Evolutionary conservation across 208 protist species (phyloP).

Genomic region (Acanthamoeba lugdunensis): DNA sequence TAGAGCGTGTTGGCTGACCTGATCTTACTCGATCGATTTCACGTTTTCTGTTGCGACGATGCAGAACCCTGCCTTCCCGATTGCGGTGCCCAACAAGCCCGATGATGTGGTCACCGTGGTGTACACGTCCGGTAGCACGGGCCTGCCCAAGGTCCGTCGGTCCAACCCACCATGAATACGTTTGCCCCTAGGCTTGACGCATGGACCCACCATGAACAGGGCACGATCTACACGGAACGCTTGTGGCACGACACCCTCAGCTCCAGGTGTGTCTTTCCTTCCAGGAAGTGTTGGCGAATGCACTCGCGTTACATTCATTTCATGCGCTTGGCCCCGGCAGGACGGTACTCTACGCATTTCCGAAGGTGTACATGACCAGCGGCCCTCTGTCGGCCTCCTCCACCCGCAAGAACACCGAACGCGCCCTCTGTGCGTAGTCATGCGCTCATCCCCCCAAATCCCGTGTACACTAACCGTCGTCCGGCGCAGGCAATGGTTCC

Average conservation of each 20-base stretch:
- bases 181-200: not conserved
- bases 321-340: not conserved
- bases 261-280: not conserved
- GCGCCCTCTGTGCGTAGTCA: not conserved
- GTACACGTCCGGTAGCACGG: slow-evolving; percentile 13
- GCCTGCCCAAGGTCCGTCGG: not conserved
- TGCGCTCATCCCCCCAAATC: not conserved
- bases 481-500: not conserved
- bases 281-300: not conserved
- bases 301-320: too few relatives aligned
- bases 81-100: not conserved
- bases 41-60: not conserved
- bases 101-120: not conserved
- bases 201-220: not conserved
- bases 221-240: slow-evolving; percentile 26
- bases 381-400: slow-evolving; percentile 3
- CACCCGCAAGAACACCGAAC: slow-evolving; percentile 36
- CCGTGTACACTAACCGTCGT: not conserved
- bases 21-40: not conserved
- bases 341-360: not conserved
- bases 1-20: not conserved
- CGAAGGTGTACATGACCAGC: not conserved
- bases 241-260: not conserved
- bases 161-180: not conserved
- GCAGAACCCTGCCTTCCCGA: not conserved